Evolutionary conservation across 2,329 filamentous ascomycete species (phyloP), one percentile per base, ranked within the genome.

Genomic region (Tympanopsis confertula): DNA sequence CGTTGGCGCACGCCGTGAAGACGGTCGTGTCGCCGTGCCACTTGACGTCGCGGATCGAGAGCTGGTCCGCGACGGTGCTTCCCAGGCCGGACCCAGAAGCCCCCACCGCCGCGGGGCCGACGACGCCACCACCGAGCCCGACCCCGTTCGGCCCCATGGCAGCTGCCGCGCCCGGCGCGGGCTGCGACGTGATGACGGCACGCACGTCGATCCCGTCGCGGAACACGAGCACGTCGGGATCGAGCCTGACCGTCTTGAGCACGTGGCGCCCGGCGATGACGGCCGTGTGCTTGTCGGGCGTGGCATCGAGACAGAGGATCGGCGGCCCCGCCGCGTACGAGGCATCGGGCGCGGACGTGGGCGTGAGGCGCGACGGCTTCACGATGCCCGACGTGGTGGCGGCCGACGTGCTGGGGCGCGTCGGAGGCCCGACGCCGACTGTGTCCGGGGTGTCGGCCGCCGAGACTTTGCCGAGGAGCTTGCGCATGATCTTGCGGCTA

Each of bases 41-140:
- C 50, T 73, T 75, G 36, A 76, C 73, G 42, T 78, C 72, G 45
- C 71, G 69, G 44, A 81, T 78, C 24, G 74, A 77, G 36, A 80
- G 61, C 52, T 79, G 74, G 42, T 81, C 75, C 35, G 62, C 51
- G 5, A 55, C 54, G 1, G 62, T 26, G 22, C 22, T 26, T 7
- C 7, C 22, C 7, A 7, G 7, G 22, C 22, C 22, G 22, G 7
- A 7, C 7, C 22, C 22, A n/a, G 22, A n/a, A n/a, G n/a, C 7
- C 22, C 22, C 22, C 7, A 26, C 22, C 22, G 22, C 22, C 22
- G n/a, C 22, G n/a, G 56, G n/a, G 53, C 50, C 2, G 51, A 47
- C 3, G 38, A 41, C 14, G 58, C 55, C 5, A 50, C 53, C 15
- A 58, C 44, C 2, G 53, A 56, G 36, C 56, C 63, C 4, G 56